These are phyloP conservation scores for Ballota nigra DNA, from an alignment of 257 asterid species.

Conservation along the genomic window DNA sequence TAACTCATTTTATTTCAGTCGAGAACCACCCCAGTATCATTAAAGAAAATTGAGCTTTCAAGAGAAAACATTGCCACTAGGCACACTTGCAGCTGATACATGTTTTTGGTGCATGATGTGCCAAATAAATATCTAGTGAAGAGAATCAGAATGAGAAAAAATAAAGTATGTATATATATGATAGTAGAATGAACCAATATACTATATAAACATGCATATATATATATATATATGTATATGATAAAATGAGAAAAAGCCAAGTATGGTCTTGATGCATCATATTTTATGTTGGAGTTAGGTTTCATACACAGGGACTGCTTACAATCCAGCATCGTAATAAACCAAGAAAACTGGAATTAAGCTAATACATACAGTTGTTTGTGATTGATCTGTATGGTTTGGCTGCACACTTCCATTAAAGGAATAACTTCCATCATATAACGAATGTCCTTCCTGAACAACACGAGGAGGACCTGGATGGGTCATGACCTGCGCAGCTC, in stretches of 20 bases:
- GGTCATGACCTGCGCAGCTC: conserved; percentile 32
- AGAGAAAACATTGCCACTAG: conserved; percentile 5
- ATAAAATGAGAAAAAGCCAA: not conserved
- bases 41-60: not conserved
- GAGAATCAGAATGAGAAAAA: not conserved
- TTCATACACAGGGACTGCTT: conserved; percentile 9
- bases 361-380: conserved; percentile 34
- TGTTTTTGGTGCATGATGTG: not conserved
- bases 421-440: conserved; percentile 31
- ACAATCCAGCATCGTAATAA: conserved; percentile 3
- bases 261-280: not conserved
- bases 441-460: conserved; percentile 32
- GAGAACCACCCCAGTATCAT: not conserved
- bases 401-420: conserved; percentile 35
- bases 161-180: not conserved
- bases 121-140: conserved; percentile 8
- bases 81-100: not conserved
- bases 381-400: conserved; percentile 38
- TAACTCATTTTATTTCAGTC: not conserved
- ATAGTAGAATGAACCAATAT: conserved; percentile 10
- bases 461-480: conserved; percentile 34
- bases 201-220: not conserved
- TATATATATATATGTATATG: no score
- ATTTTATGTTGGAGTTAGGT: conserved; percentile 7
- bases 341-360: conserved; percentile 13